These are phyloP conservation scores for Mycocentrospora acerina DNA, from an alignment of 2,329 filamentous ascomycete species.

Conservation along the genomic window DNA sequence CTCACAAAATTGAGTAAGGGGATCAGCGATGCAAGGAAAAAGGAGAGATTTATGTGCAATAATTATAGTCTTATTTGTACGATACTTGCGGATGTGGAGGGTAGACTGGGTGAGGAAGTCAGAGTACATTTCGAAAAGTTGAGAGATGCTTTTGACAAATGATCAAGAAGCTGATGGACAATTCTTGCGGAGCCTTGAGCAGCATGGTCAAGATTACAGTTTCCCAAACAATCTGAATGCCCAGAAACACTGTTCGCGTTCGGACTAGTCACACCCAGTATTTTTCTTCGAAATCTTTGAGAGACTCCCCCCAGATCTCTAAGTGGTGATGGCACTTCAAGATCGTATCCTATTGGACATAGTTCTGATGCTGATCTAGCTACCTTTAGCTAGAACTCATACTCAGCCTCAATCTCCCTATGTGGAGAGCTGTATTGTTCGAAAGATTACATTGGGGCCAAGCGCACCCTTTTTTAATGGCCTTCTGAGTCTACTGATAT, in stretches of 20 bases:
- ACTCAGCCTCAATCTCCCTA: too few species aligned
- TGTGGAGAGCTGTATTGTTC: too few species aligned
- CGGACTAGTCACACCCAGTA: background rate
- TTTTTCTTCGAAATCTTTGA: background rate
- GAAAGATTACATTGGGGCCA: too few species aligned
- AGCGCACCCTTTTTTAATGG: too few species aligned
- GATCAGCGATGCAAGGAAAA: constrained; percentile 76
- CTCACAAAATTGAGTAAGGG: constrained; percentile 73
- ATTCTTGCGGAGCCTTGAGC: background rate
- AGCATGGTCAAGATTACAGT: background rate
- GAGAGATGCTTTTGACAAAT: constrained; percentile 43
- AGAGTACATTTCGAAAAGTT: constrained; percentile 72
- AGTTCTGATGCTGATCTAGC: too few species aligned
- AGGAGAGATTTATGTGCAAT: constrained; percentile 87
- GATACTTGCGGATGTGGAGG: constrained; percentile 73
- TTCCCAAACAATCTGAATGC: background rate
- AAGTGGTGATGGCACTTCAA: background rate
- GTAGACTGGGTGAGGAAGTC: constrained; percentile 74
- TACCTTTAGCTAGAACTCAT: too few species aligned
- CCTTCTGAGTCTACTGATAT: too few species aligned
- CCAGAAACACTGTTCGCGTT: too few species aligned
- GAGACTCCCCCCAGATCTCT: background rate
- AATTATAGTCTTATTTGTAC: constrained; percentile 95
- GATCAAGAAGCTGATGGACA: background rate
- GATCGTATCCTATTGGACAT: background rate